Conservation (phyloP, 2,329 filamentous ascomycete species). For the Metarhizium anisopliae region DNA sequence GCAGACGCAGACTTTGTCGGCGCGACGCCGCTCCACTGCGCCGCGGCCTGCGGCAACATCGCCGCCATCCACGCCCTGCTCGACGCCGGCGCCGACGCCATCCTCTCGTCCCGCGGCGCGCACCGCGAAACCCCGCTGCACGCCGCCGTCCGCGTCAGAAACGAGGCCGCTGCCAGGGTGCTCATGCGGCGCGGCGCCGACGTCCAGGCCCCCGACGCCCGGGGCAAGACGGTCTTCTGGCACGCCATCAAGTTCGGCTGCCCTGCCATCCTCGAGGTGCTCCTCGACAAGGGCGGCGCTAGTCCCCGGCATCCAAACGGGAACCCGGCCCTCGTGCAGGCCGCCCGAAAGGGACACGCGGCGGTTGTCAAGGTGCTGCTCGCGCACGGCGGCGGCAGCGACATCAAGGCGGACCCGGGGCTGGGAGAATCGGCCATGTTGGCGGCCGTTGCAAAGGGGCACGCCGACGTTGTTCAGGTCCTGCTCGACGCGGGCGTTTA, state of each 20-base stretch:
- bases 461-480: not conserved
- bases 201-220: not conserved
- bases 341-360: not conserved
- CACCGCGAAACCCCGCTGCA: not conserved
- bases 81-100: not conserved
- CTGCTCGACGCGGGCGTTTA: not conserved
- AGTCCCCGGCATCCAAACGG: not conserved
- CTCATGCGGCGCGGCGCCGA: not conserved
- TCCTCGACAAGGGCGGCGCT: not conserved
- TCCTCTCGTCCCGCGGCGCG: not conserved
- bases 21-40: not conserved
- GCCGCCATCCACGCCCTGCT: not conserved
- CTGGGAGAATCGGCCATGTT: not conserved
- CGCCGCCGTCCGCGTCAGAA: not conserved
- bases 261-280: not conserved
- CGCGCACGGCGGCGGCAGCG: not conserved
- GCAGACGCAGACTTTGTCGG: not conserved
- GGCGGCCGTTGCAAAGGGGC: not conserved
- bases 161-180: not conserved
- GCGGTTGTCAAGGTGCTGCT: not conserved
- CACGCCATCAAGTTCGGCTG: not conserved
- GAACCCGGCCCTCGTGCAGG: not conserved
- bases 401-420: not conserved
- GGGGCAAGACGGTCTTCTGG: not conserved
- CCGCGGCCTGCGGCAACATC: not conserved